A percentile compares a stretch with the other conserved stretches of the same genome.
These are phyloP conservation scores for Avena insularis DNA, from an alignment of 176 grass and related monocot genomes.

Conservation along the genomic window DNA sequence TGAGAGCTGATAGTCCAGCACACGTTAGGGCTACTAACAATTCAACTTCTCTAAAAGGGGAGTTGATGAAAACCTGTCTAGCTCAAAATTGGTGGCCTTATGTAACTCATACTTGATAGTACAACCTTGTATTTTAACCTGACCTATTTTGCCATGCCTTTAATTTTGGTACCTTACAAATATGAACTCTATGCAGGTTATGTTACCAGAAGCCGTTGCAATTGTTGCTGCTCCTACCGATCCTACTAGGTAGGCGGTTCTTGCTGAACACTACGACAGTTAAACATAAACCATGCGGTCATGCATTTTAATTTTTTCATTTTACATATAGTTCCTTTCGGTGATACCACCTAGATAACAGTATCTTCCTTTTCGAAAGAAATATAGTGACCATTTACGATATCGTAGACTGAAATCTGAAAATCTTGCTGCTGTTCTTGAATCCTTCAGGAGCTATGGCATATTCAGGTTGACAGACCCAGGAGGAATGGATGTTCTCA, in stretches of 20 bases:
- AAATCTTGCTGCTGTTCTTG: neutral
- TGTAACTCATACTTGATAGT: neutral
- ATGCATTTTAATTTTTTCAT: neutral
- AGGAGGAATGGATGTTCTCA: slow-evolving; percentile 72
- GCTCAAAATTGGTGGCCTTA: neutral
- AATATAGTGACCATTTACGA: neutral
- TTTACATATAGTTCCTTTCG: neutral
- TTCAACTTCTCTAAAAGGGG: neutral
- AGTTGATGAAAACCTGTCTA: slow-evolving; percentile 5
- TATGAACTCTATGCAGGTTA: slow-evolving; percentile 59
- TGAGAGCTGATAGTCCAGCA: neutral
- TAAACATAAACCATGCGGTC: neutral
- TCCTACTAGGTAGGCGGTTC: slow-evolving; percentile 64
- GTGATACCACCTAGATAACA: neutral
- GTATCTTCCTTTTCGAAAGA: neutral
- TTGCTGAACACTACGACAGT: slow-evolving; percentile 13
- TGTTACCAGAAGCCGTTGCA: slow-evolving; percentile 93
- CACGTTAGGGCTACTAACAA: neutral
- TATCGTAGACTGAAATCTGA: slow-evolving; percentile 38
- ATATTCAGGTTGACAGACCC: slow-evolving; percentile 93
- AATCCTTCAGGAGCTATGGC: slow-evolving; percentile 73
- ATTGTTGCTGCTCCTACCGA: slow-evolving; percentile 97
- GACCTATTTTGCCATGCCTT: neutral
- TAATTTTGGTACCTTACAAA: slow-evolving; percentile 14
- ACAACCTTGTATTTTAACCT: neutral